Base-by-base conservation (phyloP, 768 basidiomycete species). In the Agaricus sinodeliciosus region DNA sequence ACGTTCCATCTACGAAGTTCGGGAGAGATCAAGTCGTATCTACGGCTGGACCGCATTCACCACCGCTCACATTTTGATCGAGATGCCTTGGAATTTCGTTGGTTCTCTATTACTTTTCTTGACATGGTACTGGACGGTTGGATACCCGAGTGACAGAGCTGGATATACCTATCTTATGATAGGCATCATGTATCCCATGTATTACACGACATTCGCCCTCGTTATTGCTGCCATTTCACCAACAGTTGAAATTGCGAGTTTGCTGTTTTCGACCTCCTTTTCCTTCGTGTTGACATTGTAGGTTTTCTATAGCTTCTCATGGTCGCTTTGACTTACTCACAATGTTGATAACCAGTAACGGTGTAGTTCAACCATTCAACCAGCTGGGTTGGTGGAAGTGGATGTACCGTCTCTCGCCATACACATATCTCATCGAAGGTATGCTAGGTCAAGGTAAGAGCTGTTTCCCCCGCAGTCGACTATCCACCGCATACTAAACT, bases 61-160 rank as follows among this genome's bases (percentile, higher is more conserved):
- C 22, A 76, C 79, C 0, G 71, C 81, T 0, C 77, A 79, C 59
- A 67, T 84, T 42, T 58, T 84, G 8, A 71, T 78, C 3, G 83
- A 83, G 56, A 48, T 84, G 0, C 82, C 82, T 1, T 83, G 79
- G 78, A 83, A 84, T 55, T 73, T 84, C 35, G 7, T 80, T 3
- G 77, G 78, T 27, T 79, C 82, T 1, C 69, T 74, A 0, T 50
- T 87, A 11, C 75, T 82, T 66, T 88, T 79, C 69, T 59, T 84
- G 48, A 79, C 76, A 58, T 87, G 84, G 84, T 87, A 76, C 65
- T 85, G 80, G 79, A 82, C 83, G 4, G 80, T 85, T 46, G 84
- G 84, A 0, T 82, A 81, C 59, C 69, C 72, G 8, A 68, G 65
- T 1, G 69, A 72, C 11, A 68, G 83, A 35, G 82, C 74, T 3